These are phyloP conservation scores for Chytriomyces confervae DNA, from an alignment of 192 early-diverging fungal species.

Conservation along the genomic window DNA sequence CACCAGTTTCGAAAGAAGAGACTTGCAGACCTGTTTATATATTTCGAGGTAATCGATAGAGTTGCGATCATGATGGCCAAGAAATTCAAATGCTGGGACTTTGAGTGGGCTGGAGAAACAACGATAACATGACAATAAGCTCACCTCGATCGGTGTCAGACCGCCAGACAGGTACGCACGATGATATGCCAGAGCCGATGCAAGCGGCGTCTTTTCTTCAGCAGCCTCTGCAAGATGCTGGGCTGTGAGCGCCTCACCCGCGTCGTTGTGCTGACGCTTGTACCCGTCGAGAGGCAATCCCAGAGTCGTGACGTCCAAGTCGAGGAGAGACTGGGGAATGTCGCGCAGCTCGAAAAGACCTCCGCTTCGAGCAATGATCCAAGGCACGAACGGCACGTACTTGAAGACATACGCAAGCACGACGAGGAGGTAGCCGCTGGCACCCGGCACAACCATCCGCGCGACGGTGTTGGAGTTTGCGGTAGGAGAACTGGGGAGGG, in stretches of 20 bases:
- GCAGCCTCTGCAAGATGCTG: no score
- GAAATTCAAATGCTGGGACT: no score
- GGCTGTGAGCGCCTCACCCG: no score
- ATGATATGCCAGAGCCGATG: constrained; percentile 28
- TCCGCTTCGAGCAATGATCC: background rate
- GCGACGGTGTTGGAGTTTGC: background rate
- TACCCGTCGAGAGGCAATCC: constrained; percentile 9
- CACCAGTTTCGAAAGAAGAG: constrained; percentile 33
- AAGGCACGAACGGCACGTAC: background rate
- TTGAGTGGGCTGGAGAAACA: background rate
- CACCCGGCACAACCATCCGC: background rate
- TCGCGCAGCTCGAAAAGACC: constrained; percentile 9
- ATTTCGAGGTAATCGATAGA: no score
- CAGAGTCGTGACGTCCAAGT: background rate
- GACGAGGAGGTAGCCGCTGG: constrained; percentile 10
- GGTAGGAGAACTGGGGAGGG: no score
- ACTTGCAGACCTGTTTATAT: constrained; percentile 36
- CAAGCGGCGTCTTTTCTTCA: no score
- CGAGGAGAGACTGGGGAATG: constrained; percentile 3
- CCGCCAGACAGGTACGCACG: constrained; percentile 32
- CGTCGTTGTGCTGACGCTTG: background rate
- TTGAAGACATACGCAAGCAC: constrained; percentile 10
- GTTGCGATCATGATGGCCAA: no score
- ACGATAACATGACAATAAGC: background rate
- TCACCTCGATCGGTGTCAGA: constrained; percentile 41